Base-by-base conservation (phyloP, 176 grass and related monocot genomes). In the Urochloa ruziziensis region DNA sequence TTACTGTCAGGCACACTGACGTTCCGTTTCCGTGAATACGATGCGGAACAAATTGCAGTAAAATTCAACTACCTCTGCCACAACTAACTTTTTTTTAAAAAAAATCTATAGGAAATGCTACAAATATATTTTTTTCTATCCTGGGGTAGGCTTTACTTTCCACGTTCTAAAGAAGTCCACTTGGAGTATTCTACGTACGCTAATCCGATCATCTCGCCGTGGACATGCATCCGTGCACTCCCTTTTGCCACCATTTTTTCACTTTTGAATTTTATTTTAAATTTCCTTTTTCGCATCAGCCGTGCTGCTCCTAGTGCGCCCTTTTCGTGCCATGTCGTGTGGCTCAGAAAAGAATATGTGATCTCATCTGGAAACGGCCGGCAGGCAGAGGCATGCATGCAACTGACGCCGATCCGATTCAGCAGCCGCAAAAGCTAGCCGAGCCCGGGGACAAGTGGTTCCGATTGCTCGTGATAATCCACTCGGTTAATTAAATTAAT, bases 391-490 rank as follows among this genome's bases (percentile, higher is more conserved):
- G 58, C 68, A 25, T 39, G 28, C 70, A 88, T 40, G 86, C 19
- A 53, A 53, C 17, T 86, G 88, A 86, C 84, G 7, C 73, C 47
- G 75, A 83, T 86, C 84, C 58, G 84, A 86, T 83, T 90, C 88
- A 86, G 88, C 88, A 86, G 66, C 79, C 35, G 29, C 13, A 56
- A 89, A 90, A 70, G 83, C 70, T 52, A 37, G 4, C 42, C 10
- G 61, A 40, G 25, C 21, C 18, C 51, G 56, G 18, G 34, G 14
- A 60, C 84, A 86, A 74, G 73, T 86, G 46, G 79, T 42, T 78
- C 54, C 35, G 35, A 57, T 63, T 66, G 59, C 33, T 71, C 37
- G 56, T 78, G 62, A 69, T 56, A 54, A 81, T 53, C 61, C 49
- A 10, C 3, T 54, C 6, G 37, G 10, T 23, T 74, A 14, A 70